Base-by-base conservation (phyloP, 73 alveolate species). In the Tetrahymena thermophila region DNA sequence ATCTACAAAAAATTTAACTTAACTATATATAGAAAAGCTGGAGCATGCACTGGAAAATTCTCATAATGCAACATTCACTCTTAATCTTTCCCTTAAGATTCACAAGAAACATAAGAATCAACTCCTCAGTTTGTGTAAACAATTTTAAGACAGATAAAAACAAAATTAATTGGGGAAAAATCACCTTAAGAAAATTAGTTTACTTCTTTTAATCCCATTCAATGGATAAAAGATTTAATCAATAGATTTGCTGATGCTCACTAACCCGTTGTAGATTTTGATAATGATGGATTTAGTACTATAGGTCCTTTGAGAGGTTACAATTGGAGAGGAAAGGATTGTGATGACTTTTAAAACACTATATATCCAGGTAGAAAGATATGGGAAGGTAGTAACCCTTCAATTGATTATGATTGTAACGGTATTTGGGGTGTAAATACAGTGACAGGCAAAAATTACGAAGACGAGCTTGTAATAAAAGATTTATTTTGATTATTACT, bases 281-380 rank as follows among this genome's bases (percentile, higher is more conserved):
- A 93, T 93, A 84, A 84, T 35, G 96, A 93, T 44, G 84, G 44
- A 0, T 93, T 93, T 34, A 42, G 93, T 35, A 55, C 85, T 43
- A 43, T 55, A 3, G 96, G 93, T 17, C 96, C 56, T 35, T 84
- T 93, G n/a, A 93, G 96, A 44, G 96, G 96, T 35, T 44, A 55
- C 43, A 38, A 93, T 84, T 93, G 96, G 96, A 38, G 96, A 38
- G 96, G 96, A 35, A 93, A 44, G 35, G 96, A 93, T 28, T 93
- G 96, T 21, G 35, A 93, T 44, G 96, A 93, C 13, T 43, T 25
- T 25, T 35, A 35, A n/a, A 93, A 44, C 10, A 44, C 85, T 44
- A 55, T 93, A 19, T 93, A 43, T 25, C 96, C 96, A 44, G 96
- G 96, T 21, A 71, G 89, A 71, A 71, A 71, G 89, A 15, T 37